phyloP scores from a whole-genome alignment of 2,329 filamentous ascomycete genomes.

The Bimuria novae-zelandiae region DNA sequence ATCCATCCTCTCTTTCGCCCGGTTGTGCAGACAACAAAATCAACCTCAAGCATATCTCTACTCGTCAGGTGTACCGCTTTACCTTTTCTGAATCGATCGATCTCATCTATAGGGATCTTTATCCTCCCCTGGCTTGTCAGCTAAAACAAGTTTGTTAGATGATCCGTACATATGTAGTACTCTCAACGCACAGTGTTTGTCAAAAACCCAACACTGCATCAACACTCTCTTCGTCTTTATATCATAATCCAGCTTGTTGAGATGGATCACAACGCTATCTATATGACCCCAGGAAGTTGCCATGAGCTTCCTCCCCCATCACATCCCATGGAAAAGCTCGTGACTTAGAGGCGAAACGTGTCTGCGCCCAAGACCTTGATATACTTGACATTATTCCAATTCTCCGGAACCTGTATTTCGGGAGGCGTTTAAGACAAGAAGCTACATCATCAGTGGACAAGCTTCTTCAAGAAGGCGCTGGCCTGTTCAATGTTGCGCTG shows the following conservation, averaged over 20 bases:
- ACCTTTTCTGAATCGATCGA: conserved; percentile 52
- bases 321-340: conserved; percentile 63
- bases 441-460: no score
- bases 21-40: conserved; percentile 60
- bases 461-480: no score
- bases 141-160: conserved; percentile 61
- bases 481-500: no score
- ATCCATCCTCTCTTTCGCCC: conserved; percentile 61
- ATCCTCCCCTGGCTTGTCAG: conserved; percentile 60
- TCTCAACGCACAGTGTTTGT: conserved; percentile 60
- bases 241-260: conserved; percentile 53
- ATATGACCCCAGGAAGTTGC: conserved; percentile 62
- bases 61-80: conserved; percentile 55
- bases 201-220: conserved; percentile 52
- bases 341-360: no score
- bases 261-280: conserved; percentile 56
- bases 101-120: conserved; percentile 59
- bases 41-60: conserved; percentile 51
- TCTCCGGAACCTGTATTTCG: no score
- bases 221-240: conserved; percentile 48
- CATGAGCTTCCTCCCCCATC: conserved; percentile 60
- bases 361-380: no score
- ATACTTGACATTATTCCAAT: no score
- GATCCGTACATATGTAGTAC: conserved; percentile 71
- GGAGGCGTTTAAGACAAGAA: no score